Percentiles rank a stretch among this genome's conserved stretches.
Evolutionary conservation across 208 protist genomes (phyloP).

Genomic region (Entamoeba invadens): DNA sequence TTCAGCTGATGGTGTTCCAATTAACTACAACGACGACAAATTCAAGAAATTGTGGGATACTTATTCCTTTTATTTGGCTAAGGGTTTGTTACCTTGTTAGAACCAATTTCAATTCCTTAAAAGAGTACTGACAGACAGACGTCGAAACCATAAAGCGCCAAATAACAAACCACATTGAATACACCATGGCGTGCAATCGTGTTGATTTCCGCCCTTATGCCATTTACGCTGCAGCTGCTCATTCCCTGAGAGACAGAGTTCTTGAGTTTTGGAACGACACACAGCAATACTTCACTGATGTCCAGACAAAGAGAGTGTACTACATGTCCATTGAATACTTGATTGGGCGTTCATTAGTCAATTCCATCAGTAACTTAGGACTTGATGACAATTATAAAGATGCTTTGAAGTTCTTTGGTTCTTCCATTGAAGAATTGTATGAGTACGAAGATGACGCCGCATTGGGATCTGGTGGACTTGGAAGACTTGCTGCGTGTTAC

Average conservation of each 20-base stretch:
- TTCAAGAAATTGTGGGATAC: not conserved
- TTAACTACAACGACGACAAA: not conserved
- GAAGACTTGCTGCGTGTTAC: constrained; percentile 22
- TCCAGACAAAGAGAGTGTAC: constrained; percentile 34
- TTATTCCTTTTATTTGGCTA: not conserved
- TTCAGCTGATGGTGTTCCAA: not conserved
- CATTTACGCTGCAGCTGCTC: constrained; percentile 25
- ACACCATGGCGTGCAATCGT: constrained; percentile 31
- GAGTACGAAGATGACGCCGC: constrained; percentile 39
- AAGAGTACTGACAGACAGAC: too few relatives aligned
- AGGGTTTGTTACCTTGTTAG: too few relatives aligned
- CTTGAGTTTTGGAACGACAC: constrained; percentile 44
- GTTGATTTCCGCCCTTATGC: constrained; percentile 21
- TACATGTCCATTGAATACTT: constrained; percentile 45
- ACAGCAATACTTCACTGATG: constrained; percentile 33
- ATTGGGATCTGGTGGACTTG: constrained; percentile 40
- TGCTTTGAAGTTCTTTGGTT: not conserved
- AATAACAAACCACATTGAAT: constrained; percentile 39
- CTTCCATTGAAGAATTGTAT: not conserved
- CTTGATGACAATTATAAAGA: not conserved
- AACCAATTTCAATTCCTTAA: too few relatives aligned
- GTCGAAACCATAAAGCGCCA: constrained; percentile 17
- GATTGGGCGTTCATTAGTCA: constrained; percentile 34
- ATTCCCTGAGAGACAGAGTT: constrained; percentile 33
- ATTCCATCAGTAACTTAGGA: not conserved